These are phyloP conservation scores for Tuber borchii DNA, from an alignment of 495 filamentous ascomycete species.

Conservation along the genomic window DNA sequence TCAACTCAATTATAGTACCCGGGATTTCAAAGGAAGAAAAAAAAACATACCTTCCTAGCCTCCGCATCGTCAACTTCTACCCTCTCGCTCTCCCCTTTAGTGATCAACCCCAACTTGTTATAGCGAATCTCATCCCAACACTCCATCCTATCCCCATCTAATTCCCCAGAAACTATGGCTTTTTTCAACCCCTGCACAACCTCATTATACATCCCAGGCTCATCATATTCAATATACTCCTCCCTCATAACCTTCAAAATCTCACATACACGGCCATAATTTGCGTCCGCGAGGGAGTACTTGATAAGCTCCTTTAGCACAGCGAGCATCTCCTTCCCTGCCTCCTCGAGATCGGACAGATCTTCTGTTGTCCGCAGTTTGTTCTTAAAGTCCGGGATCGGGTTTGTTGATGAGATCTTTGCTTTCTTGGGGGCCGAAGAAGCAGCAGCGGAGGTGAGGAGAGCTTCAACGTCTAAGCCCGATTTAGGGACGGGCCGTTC, in stretches of 20 bases:
- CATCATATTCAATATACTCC: conserved; percentile 67
- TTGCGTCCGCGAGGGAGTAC: conserved; percentile 64
- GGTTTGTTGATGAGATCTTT: conserved; percentile 69
- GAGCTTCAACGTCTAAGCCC: conserved; percentile 60
- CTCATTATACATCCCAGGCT: conserved; percentile 70
- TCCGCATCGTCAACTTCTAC: conserved; percentile 26
- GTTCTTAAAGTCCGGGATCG: conserved; percentile 90
- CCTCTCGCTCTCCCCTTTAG: conserved; percentile 48
- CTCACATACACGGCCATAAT: conserved; percentile 70
- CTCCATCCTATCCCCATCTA: conserved; percentile 76
- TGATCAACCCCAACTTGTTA: conserved; percentile 66
- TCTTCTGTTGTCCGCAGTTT: conserved; percentile 57
- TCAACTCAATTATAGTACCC: background rate
- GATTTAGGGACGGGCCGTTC: conserved; percentile 78
- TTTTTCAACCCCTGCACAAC: conserved; percentile 65
- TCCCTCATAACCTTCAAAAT: conserved; percentile 70
- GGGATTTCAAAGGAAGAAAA: background rate
- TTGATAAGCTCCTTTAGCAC: conserved; percentile 65
- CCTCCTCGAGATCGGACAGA: conserved; percentile 57
- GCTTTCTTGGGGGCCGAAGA: conserved; percentile 45
- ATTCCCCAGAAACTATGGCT: conserved; percentile 59
- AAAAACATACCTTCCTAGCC: conserved; percentile 22
- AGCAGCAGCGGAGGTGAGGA: conserved; percentile 20
- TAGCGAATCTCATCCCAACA: conserved; percentile 71
- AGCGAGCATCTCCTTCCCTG: conserved; percentile 63